phyloP scores from a whole-genome alignment of 73 alveolate genomes.

The Breviolum minutum region DNA sequence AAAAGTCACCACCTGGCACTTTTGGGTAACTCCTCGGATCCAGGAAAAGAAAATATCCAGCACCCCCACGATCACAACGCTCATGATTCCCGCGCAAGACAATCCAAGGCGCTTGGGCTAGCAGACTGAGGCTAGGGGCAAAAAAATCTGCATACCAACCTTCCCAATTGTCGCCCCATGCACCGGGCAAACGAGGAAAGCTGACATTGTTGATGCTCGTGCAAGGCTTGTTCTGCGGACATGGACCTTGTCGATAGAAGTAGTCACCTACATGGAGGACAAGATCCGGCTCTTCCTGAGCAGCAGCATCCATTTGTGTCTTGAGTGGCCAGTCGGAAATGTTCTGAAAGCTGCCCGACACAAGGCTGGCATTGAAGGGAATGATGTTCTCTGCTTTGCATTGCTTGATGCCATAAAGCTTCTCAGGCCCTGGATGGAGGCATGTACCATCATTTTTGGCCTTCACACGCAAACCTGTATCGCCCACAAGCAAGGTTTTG shows the following conservation, averaged over 20 bases:
- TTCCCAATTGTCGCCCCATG: conserved; percentile 40
- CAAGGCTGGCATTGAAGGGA: conserved; percentile 21
- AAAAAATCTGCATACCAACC: conserved; percentile 36
- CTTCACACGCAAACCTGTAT: conserved; percentile 25
- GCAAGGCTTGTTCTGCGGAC: conserved; percentile 10
- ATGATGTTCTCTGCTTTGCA: not conserved
- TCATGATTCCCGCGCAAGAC: conserved; percentile 25
- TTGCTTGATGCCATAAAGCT: conserved; percentile 26
- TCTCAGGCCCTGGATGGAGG: conserved; percentile 7
- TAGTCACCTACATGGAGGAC: conserved; percentile 41
- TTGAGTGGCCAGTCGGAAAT: not conserved
- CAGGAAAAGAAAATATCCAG: not conserved
- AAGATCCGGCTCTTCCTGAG: not conserved
- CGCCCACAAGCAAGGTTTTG: conserved; percentile 4
- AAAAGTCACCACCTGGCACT: not conserved
- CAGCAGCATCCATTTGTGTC: not conserved
- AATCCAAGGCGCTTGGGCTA: conserved; percentile 23
- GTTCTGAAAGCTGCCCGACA: conserved; percentile 26
- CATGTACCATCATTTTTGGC: conserved; percentile 34
- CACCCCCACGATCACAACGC: conserved; percentile 39
- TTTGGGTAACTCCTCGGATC: conserved; percentile 7
- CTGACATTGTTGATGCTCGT: conserved; percentile 16
- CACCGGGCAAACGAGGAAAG: conserved; percentile 2
- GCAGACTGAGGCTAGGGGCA: conserved; percentile 1
- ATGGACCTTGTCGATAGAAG: conserved; percentile 46